A percentile compares a stretch with the other conserved stretches of the same genome.
phyloP scores from a whole-genome alignment of 192 early-diverging fungal genomes.

The Chytriomyces confervae region DNA sequence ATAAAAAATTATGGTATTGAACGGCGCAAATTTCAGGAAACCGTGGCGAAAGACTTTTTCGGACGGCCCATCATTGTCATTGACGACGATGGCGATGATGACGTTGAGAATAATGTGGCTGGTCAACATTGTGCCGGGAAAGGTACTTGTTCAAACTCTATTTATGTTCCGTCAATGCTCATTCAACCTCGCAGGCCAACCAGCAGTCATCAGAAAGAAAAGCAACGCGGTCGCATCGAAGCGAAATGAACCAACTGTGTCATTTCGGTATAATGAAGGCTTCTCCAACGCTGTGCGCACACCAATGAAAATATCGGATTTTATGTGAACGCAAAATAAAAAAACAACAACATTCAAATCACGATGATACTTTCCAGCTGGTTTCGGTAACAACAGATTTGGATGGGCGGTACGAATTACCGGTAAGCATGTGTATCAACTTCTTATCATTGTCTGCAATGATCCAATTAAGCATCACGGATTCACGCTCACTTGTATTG shows the following conservation, averaged over 20 bases:
- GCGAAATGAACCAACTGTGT: constrained; percentile 11
- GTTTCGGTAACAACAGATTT: not conserved
- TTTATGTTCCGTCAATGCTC: no score
- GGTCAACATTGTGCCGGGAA: not conserved
- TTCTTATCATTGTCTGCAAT: no score
- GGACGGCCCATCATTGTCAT: constrained; percentile 65
- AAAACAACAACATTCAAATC: not conserved
- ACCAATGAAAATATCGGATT: constrained; percentile 62
- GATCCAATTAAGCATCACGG: no score
- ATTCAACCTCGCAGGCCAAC: no score
- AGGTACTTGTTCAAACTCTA: no score
- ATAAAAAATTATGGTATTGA: not conserved
- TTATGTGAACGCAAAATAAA: constrained; percentile 24
- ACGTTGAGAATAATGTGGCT: constrained; percentile 4
- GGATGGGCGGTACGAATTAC: not conserved
- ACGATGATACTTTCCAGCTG: not conserved
- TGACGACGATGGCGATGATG: constrained; percentile 2
- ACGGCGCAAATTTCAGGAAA: not conserved
- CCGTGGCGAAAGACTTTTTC: constrained; percentile 75
- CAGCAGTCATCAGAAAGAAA: constrained; percentile 11
- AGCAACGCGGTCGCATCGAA: constrained; percentile 3
- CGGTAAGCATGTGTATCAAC: not conserved
- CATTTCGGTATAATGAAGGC: constrained; percentile 86
- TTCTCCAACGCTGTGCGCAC: constrained; percentile 90
- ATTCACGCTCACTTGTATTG: no score